Base-by-base conservation (phyloP, 2,329 filamentous ascomycete genomes). In the Curvularia eragrostidis region DNA sequence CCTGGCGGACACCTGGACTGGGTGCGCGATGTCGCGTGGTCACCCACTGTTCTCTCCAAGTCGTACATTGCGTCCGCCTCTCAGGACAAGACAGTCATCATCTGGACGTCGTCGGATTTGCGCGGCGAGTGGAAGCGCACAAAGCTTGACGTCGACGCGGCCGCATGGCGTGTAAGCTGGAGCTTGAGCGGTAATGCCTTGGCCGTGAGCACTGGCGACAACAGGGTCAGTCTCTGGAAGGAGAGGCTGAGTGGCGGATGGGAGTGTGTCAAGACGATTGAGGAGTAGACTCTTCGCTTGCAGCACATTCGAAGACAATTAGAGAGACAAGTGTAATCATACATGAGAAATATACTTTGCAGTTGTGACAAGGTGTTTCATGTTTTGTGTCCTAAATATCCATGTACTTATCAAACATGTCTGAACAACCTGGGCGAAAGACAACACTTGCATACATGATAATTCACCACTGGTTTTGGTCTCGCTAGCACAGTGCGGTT, bases 21-120 rank as follows among this genome's bases (percentile, higher is more conserved):
- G 95, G 95, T 99, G 54, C 89, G 95, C 63, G 95, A 99, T 77
- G 95, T 99, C 12, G 91, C 94, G 13, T 99, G 95, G 95, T 94
- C 91, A 48, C 95, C 95, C 10, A 97, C 93, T 23, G 91, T 98
- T 54, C 84, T 99, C 58, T 91, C 93, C 71, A 97, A 97, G 84
- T 92, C 89, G 57, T 99, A 99, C 81, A 97, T 99, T 75, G 95
- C 95, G 28, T 94, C 90, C 48, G 95, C 94, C 10, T 93, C 90
- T 52, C 93, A 98, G 81, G 95, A 99, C 78, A 96, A 96, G 85
- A 97, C 93, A 8, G 94, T 98, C 62, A 88, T 93, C 67, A 97
- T 99, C 80, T 99, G 95, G 95, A 98, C 94, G 9, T 77, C 79
- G 38, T 73, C 75, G 36, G 74, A 77, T 53, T 68, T 80, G 18